Percentiles rank a stretch among this genome's conserved stretches.
phyloP scores from a whole-genome alignment of 1,284 basidiomycete genomes.

The Nidula niveotomentosa region DNA sequence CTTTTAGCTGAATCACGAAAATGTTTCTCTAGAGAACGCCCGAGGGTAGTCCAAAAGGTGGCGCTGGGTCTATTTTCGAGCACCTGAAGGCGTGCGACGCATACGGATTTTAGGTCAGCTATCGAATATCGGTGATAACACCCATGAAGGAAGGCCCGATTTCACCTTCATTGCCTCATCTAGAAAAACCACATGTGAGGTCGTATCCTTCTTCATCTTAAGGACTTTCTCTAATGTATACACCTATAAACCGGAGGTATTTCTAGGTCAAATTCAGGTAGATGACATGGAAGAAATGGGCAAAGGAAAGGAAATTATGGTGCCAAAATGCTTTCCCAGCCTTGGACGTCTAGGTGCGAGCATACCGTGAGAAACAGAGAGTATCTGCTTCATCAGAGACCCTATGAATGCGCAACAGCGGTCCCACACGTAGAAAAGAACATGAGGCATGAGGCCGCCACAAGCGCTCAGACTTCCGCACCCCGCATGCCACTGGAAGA shows the following conservation, averaged over 20 bases:
- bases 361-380: too few species aligned
- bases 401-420: not conserved
- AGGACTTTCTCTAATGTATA: conserved; percentile 95
- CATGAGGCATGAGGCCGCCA: not conserved
- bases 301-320: too few species aligned
- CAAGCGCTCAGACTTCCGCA: not conserved
- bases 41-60: conserved; percentile 88
- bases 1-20: conserved; percentile 77
- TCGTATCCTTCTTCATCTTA: conserved; percentile 81
- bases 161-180: conserved; percentile 89
- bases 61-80: conserved; percentile 90
- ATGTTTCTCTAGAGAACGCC: conserved; percentile 78
- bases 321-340: too few species aligned
- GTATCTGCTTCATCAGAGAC: not conserved
- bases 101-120: too few species aligned
- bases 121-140: not conserved
- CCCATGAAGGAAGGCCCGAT: not conserved
- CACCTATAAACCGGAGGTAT: conserved; percentile 47
- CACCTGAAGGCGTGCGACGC: conserved; percentile 36
- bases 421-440: not conserved
- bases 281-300: not conserved
- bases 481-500: too few species aligned
- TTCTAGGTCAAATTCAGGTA: not conserved
- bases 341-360: too few species aligned
- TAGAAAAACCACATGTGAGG: conserved; percentile 79